These are phyloP conservation scores for Trametes maxima DNA, from an alignment of 768 basidiomycete species.

Conservation along the genomic window DNA sequence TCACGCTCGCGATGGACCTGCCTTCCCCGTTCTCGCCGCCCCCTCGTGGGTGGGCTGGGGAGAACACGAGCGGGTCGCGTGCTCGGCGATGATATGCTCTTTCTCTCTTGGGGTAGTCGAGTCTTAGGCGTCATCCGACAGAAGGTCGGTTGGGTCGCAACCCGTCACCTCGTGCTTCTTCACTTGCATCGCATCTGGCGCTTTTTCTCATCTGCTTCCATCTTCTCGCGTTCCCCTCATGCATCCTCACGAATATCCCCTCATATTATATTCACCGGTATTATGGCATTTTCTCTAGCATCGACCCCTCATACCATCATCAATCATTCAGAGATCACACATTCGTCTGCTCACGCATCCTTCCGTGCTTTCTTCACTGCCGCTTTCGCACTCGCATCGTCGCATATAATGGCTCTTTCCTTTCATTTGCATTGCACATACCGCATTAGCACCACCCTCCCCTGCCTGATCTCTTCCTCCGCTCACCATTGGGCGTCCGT, in stretches of 20 bases:
- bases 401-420: constrained; percentile 19
- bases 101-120: neutral
- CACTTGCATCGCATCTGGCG: neutral
- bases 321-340: neutral
- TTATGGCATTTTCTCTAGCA: constrained; percentile 4
- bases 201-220: neutral
- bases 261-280: constrained; percentile 22
- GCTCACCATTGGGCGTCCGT: neutral
- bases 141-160: neutral
- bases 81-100: neutral
- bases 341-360: neutral
- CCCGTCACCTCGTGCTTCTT: neutral
- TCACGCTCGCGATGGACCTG: constrained; percentile 31
- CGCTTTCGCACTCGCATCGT: constrained; percentile 20
- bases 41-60: constrained; percentile 13
- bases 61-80: neutral
- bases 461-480: neutral
- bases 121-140: neutral
- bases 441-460: neutral
- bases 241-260: neutral
- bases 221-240: neutral
- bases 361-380: constrained; percentile 4
- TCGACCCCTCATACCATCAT: neutral
- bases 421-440: constrained; percentile 18
- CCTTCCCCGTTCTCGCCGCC: constrained; percentile 16